Base-by-base conservation (phyloP, 345 rosid species). In the Arabis hirsuta region DNA sequence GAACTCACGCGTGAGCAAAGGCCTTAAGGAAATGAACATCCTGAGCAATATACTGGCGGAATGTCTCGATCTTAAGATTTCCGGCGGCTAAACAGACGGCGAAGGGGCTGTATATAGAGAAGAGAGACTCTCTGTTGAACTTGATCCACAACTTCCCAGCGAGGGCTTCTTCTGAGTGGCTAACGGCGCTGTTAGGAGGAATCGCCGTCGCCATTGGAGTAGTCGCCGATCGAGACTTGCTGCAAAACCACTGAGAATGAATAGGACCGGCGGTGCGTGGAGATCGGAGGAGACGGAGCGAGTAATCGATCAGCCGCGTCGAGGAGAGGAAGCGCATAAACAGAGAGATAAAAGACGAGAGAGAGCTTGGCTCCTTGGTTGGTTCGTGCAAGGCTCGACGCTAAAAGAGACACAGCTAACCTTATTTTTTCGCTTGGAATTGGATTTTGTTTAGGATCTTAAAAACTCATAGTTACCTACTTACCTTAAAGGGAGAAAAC, bases 21-120 rank as follows among this genome's bases (percentile, higher is more conserved):
- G 99, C 87, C 71, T 88, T 92, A 34, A 96, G 97, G 82, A 90
- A 96, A 76, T 86, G 83, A 65, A 76, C 84, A 73, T 92, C 98
- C 69, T 96, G 99, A 0, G 96, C 81, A 60, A 92, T 82, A 74
- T 85, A 96, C 65, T 85, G 86, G 63, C 90, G 80, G 77, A 92
- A 96, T 13, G 82, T n/a, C 1, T 88, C 90, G 71, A 85, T 72
- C 80, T 85, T 70, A 62, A 96, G 98, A 67, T 80, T 76, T 5
- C 98, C 99, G 63, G 98, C 82, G 29, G 94, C 98, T 72, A 96
- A 81, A 75, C 68, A 80, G 69, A 92, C 76, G 9, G 87, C 73
- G 57, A 92, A 92, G 38, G 99, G 97, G 42, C 87, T 82, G 78
- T 88, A 92, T 74, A 84, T 74, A 13, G 98, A 83, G 71, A 90